A percentile compares a stretch with the other conserved stretches of the same genome.
These are phyloP conservation scores for Cyberlindnera euphorbiae DNA, from an alignment of 805 yeast species.

Conservation along the genomic window DNA sequence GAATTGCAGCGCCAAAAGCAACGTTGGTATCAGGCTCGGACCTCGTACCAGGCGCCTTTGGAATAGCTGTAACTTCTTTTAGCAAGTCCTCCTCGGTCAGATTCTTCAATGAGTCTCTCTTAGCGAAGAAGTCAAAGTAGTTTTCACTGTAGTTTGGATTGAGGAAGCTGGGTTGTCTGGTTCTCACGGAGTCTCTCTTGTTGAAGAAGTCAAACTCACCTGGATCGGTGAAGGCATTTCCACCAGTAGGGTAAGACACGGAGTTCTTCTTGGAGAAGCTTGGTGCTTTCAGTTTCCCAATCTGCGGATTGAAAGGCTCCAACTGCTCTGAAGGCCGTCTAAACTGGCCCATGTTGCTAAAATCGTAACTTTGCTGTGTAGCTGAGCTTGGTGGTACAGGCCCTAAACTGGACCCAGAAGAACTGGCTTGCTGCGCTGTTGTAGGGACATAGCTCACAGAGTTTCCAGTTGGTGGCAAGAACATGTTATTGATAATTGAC, in stretches of 20 bases:
- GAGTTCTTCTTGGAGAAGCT: slow-evolving; percentile 14
- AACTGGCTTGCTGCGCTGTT: not conserved
- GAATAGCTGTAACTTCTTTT: slow-evolving; percentile 10
- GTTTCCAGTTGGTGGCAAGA: slow-evolving; percentile 16
- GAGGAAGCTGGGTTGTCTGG: slow-evolving; percentile 26
- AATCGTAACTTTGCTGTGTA: slow-evolving; percentile 6
- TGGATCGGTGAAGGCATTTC: slow-evolving; percentile 13
- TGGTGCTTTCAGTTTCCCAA: slow-evolving; percentile 26
- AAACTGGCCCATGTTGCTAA: slow-evolving; percentile 25
- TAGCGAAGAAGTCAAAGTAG: slow-evolving; percentile 25
- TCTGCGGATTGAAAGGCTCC: slow-evolving; percentile 42
- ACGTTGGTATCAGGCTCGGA: slow-evolving; percentile 20
- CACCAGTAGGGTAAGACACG: not conserved
- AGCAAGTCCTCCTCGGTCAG: slow-evolving; percentile 11
- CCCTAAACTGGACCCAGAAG: not conserved
- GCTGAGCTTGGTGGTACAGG: not conserved
- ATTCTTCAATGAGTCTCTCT: slow-evolving; percentile 26
- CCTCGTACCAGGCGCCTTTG: slow-evolving; percentile 17
- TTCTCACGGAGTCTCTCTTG: slow-evolving; percentile 24
- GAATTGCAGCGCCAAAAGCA: not conserved
- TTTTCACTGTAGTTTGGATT: slow-evolving; percentile 22
- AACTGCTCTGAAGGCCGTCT: slow-evolving; percentile 47
- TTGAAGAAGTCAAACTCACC: slow-evolving; percentile 24
- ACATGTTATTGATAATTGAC: slow-evolving; percentile 24
- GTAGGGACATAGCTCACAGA: not conserved